phyloP scores from a whole-genome alignment of 768 basidiomycete genomes.

The Collybia mongolica region DNA sequence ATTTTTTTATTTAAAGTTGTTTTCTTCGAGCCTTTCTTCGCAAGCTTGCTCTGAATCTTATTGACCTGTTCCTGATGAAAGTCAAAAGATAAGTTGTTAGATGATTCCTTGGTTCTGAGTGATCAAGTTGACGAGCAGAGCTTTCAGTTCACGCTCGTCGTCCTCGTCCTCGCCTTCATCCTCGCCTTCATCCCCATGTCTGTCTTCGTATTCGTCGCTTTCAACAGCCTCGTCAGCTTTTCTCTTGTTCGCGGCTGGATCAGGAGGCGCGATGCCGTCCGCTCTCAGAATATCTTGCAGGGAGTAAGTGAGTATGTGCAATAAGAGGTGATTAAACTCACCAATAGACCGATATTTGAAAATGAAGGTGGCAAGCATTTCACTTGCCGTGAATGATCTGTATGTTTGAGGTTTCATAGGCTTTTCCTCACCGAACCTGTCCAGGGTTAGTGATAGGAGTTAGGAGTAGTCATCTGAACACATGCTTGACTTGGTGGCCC shows the following conservation, averaged over 20 bases:
- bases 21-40: conserved; percentile 10
- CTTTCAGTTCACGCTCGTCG: neutral
- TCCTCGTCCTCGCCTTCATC: neutral
- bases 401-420: too few relatives aligned
- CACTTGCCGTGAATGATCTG: neutral
- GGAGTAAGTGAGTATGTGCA: neutral
- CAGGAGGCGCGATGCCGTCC: conserved; percentile 7
- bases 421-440: conserved; percentile 3
- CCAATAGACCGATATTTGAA: conserved; percentile 18
- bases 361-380: neutral
- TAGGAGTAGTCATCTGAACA: neutral
- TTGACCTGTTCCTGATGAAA: conserved; percentile 1
- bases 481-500: conserved; percentile 23
- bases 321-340: neutral
- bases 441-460: neutral
- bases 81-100: neutral
- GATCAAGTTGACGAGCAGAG: neutral
- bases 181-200: neutral
- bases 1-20: too few relatives aligned
- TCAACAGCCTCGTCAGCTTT: neutral
- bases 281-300: conserved; percentile 9
- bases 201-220: neutral
- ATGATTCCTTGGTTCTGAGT: too few relatives aligned
- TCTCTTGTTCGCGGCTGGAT: neutral
- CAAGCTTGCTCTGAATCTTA: conserved; percentile 10